Conservation (phyloP, 2,329 filamentous ascomycete genomes). For the Colletotrichum cuscutae region DNA sequence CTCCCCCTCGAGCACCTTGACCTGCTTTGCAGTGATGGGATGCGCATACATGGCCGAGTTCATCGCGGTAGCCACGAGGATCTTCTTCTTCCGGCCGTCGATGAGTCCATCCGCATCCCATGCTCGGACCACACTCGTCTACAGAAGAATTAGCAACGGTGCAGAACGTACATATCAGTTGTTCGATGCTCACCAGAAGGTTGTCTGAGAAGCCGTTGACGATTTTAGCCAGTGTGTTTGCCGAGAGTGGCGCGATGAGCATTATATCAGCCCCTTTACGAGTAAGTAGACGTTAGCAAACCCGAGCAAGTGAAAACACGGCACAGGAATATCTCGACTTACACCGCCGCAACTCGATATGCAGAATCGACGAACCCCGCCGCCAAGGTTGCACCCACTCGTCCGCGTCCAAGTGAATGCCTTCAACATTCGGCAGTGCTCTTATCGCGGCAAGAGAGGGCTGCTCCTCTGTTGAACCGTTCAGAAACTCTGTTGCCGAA, state of each 20-base stretch:
- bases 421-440: slow-evolving; percentile 77
- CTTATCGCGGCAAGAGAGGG: slow-evolving; percentile 71
- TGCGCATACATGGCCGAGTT: slow-evolving; percentile 93
- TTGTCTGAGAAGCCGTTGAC: slow-evolving; percentile 81
- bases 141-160: neutral
- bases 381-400: slow-evolving; percentile 87
- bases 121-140: slow-evolving; percentile 75
- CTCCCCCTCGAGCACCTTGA: slow-evolving; percentile 75
- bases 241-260: slow-evolving; percentile 82
- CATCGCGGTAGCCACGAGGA: slow-evolving; percentile 85
- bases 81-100: slow-evolving; percentile 69
- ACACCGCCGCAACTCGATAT: slow-evolving; percentile 84
- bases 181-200: slow-evolving; percentile 61
- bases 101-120: slow-evolving; percentile 83
- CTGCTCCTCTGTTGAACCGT: slow-evolving; percentile 81
- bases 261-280: slow-evolving; percentile 78
- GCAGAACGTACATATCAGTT: neutral
- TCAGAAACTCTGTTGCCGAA: slow-evolving; percentile 79
- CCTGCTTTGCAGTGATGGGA: slow-evolving; percentile 79
- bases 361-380: slow-evolving; percentile 82
- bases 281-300: neutral
- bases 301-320: too few species aligned
- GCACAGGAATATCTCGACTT: neutral
- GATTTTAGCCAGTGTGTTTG: slow-evolving; percentile 89
- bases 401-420: slow-evolving; percentile 83